Evolutionary conservation across 2,329 filamentous ascomycete genomes (phyloP).

Genomic region (Hypomyces perniciosus): DNA sequence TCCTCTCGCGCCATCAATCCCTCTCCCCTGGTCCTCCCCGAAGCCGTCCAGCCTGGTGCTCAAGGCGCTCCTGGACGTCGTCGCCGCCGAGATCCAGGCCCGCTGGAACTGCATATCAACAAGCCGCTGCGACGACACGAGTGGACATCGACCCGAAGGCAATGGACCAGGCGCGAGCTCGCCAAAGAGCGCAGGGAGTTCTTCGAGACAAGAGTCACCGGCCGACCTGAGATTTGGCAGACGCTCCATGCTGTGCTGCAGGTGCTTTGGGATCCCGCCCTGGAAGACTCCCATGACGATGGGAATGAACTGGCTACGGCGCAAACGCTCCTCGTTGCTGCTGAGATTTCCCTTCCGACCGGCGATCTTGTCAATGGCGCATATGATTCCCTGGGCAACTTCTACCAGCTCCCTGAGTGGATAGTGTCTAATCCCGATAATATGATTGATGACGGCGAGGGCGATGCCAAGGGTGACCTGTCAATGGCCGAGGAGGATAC

Average conservation of each 20-base stretch:
- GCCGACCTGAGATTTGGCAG: constrained; percentile 72
- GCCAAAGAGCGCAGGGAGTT: constrained; percentile 71
- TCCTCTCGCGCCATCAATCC: constrained; percentile 51
- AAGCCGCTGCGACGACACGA: constrained; percentile 59
- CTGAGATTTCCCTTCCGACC: constrained; percentile 67
- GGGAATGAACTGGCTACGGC: constrained; percentile 54
- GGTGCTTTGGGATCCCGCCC: constrained; percentile 55
- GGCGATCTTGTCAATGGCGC: constrained; percentile 65
- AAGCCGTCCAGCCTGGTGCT: constrained; percentile 20
- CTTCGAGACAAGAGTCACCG: constrained; percentile 84
- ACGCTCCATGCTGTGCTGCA: constrained; percentile 63
- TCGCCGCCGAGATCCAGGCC: constrained; percentile 32
- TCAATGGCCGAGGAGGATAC: constrained; percentile 34
- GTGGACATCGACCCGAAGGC: constrained; percentile 57
- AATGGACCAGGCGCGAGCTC: constrained; percentile 66
- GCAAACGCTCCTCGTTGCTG: constrained; percentile 74
- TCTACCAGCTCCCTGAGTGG: constrained; percentile 63
- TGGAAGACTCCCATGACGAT: constrained; percentile 30
- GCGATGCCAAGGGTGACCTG: constrained; percentile 25
- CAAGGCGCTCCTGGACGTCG: constrained; percentile 18
- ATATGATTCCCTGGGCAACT: constrained; percentile 65
- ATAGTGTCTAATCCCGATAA: constrained; percentile 62
- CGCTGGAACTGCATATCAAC: constrained; percentile 61
- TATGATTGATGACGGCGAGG: constrained; percentile 33
- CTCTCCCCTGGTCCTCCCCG: constrained; percentile 28